Base-by-base conservation (phyloP, 305 asterid genomes). In the Fraxinus greggii region DNA sequence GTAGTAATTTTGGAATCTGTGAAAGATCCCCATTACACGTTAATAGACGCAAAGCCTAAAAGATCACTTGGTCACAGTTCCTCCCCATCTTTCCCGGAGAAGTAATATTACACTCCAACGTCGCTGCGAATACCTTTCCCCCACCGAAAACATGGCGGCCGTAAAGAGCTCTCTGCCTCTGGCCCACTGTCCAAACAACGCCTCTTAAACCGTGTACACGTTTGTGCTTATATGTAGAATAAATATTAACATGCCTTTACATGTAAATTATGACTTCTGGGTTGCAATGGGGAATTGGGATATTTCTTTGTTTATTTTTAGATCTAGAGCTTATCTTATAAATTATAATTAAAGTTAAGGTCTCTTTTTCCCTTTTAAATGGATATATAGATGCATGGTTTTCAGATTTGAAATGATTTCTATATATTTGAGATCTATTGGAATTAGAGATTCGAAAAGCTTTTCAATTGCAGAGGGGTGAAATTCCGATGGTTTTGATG, bases 131-230 rank as follows among this genome's bases (percentile, higher is more conserved):
- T 10, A 67, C 83, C 79, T 78, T 67, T 24, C 15, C 63, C 56
- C 79, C 81, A 69, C 63, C 76, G 79, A 89, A 88, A 26, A 79
- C 45, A 96, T 96, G 99, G 97, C 97, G 91, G 97, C 61, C 97
- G 99, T 19, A 94, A 94, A 42, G 99, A 94, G 89, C 95, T 96
- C 74, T 80, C 89, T 21, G 90, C 97, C 1, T 78, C 92, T 33
- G 92, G 95, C 48, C 86, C 97, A 76, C 85, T 92, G 29, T 90
- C 98, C 23, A 89, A 88, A 75, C 92, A 96, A 82, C 9, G 0
- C 72, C 12, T 33, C 26, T 74, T 1, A 21, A 1, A 13, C 3
- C 48, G 31, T 24, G 10, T 1, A 40, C 21, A 51, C 65, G 75
- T 13, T 24, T 80, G 82, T 32, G 73, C 23, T 76, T 21, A 12